Evolutionary conservation across 2,329 filamentous ascomycete genomes (phyloP).

Genomic region (Ophiocordyceps camponoti-floridani): DNA sequence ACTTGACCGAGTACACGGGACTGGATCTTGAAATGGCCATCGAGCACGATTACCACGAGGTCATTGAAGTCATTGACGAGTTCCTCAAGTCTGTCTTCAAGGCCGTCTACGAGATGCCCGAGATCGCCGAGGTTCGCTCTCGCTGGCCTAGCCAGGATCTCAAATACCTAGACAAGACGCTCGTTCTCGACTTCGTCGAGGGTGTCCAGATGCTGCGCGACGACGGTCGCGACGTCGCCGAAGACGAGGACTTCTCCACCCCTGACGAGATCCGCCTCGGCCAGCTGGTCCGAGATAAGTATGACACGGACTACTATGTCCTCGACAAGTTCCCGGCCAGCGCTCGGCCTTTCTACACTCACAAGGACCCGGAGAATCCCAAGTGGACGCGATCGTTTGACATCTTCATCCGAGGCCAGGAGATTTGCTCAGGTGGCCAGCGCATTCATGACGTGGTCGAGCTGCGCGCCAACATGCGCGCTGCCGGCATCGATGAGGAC

Average conservation of each 20-base stretch:
- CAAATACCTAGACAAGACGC: constrained; percentile 73
- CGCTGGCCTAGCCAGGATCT: constrained; percentile 79
- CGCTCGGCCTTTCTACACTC: constrained; percentile 81
- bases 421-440: constrained; percentile 82
- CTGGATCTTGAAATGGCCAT: constrained; percentile 88
- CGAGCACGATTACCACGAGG: constrained; percentile 77
- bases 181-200: constrained; percentile 62
- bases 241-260: constrained; percentile 76
- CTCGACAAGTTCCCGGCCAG: constrained; percentile 80
- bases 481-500: constrained; percentile 57
- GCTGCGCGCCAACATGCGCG: constrained; percentile 61
- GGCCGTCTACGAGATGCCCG: constrained; percentile 29
- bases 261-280: constrained; percentile 77
- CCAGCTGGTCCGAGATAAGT: constrained; percentile 70
- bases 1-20: constrained; percentile 87
- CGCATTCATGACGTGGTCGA: constrained; percentile 70
- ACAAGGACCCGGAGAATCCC: constrained; percentile 58
- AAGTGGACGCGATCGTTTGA: constrained; percentile 82
- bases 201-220: constrained; percentile 68
- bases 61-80: constrained; percentile 58
- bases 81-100: constrained; percentile 58
- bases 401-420: constrained; percentile 84
- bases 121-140: constrained; percentile 63
- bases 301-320: constrained; percentile 79
- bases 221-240: constrained; percentile 61